Evolutionary conservation across 768 basidiomycete genomes (phyloP), one percentile per base, ranked within the genome.

Genomic region (Termitomyces eurrhizus): DNA sequence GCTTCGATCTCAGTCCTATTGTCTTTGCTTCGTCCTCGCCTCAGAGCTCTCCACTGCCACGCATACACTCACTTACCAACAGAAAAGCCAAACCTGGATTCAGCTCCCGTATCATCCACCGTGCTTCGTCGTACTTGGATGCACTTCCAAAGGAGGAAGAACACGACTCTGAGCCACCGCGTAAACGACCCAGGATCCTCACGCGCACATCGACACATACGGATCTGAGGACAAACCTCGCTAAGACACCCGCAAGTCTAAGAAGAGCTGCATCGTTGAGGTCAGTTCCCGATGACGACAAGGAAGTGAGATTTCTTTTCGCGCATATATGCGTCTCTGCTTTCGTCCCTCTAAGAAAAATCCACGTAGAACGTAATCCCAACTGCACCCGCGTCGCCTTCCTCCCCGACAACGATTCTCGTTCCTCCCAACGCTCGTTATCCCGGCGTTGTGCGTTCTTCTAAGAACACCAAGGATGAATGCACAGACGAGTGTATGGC

Each of bases 81-180:
- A 37, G 39, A 53, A 39, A 53, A 18, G 21, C 14, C 4, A 53
- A 33, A 42, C n/a, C 18, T n/a, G 53, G 41, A 13, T 44, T 42
- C 29, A 55, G 41, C 16, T 55, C 39, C 9, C 58, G 58, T 33
- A n/a, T 39, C 13, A 59, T 59, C 24, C 58, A 59, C 26, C 58
- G 58, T 13, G 58, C 58, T 1, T 57, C 56, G 13, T 59, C 44
- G 8, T 59, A 53, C 45, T 2, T 5, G 16, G 32, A 45, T 24
- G 1, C 44, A 52, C 2, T 16, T 26, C 3, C 39, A 12, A 29
- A 4, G 18, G 41, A 13, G 3, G 32, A 52, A 36, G 41, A 52
- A 13, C 1, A 14, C 4, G 37, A 50, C 13, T 33, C 41, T 18
- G 32, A 44, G 18, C 51, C 58, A 4, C 58, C 45, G 2, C 52